Percentiles rank a stretch among this genome's conserved stretches.
Conservation (phyloP, 2,329 filamentous ascomycete species). For the Penicillium sp. region DNA sequence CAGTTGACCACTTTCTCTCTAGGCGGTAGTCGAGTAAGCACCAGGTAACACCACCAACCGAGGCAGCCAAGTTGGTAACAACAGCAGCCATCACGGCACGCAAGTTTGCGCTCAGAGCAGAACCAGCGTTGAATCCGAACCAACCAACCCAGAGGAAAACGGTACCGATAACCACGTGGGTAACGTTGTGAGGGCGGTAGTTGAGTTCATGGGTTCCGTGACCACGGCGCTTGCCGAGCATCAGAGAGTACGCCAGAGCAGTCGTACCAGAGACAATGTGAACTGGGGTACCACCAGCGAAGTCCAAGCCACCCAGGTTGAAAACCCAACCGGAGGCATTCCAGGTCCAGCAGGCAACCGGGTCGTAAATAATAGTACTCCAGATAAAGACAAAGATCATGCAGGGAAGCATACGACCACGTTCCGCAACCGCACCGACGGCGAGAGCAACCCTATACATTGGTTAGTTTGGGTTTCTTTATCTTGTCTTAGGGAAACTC, state of each 20-base stretch:
- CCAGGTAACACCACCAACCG: slow-evolving; percentile 86
- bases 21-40: slow-evolving; percentile 86
- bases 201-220: slow-evolving; percentile 88
- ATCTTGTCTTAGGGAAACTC: slow-evolving; percentile 45
- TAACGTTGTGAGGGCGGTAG: slow-evolving; percentile 91
- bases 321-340: slow-evolving; percentile 81
- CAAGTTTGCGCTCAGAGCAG: slow-evolving; percentile 78
- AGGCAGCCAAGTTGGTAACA: slow-evolving; percentile 84
- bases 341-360: slow-evolving; percentile 96
- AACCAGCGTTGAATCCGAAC: slow-evolving; percentile 94
- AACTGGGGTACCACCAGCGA: slow-evolving; percentile 51
- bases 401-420: slow-evolving; percentile 85
- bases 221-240: slow-evolving; percentile 83
- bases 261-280: slow-evolving; percentile 84
- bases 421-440: slow-evolving; percentile 82
- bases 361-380: slow-evolving; percentile 88
- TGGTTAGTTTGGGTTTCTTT: slow-evolving; percentile 19
- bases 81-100: slow-evolving; percentile 85
- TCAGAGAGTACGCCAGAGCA: slow-evolving; percentile 86
- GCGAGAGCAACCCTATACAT: slow-evolving; percentile 73
- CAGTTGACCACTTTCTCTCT: slow-evolving; percentile 89
- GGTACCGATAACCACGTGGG: slow-evolving; percentile 88
- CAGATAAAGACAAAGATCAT: slow-evolving; percentile 94
- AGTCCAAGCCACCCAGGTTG: slow-evolving; percentile 81
- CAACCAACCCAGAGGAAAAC: slow-evolving; percentile 95